Evolutionary conservation across 192 early-diverging fungal genomes (phyloP).

Genomic region (Entomortierella lignicola): DNA sequence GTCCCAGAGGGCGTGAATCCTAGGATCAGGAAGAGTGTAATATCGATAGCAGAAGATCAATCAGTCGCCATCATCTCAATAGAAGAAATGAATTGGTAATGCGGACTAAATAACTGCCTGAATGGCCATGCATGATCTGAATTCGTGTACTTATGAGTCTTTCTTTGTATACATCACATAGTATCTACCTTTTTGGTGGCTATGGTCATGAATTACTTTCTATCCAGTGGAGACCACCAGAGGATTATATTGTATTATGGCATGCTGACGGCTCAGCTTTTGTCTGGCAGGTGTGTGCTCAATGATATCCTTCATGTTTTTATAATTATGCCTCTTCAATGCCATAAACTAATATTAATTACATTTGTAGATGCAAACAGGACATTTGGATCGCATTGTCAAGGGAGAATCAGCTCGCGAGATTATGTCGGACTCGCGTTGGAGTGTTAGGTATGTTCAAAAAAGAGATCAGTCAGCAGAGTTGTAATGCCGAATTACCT

Average conservation of each 20-base stretch:
- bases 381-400: slow-evolving; percentile 76
- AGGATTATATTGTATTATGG: slow-evolving; percentile 74
- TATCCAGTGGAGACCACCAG: slow-evolving; percentile 75
- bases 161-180: slow-evolving; percentile 20
- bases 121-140: too few species aligned
- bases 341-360: too few species aligned
- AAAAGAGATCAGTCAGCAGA: too few species aligned
- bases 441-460: slow-evolving; percentile 56
- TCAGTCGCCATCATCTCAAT: slow-evolving; percentile 78
- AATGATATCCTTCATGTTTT: too few species aligned
- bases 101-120: background rate
- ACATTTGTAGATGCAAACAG: slow-evolving; percentile 71
- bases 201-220: slow-evolving; percentile 62
- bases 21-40: slow-evolving; percentile 58
- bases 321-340: background rate
- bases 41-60: slow-evolving; percentile 77
- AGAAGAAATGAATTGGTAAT: slow-evolving; percentile 78
- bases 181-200: slow-evolving; percentile 72
- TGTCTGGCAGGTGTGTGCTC: slow-evolving; percentile 80
- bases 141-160: too few species aligned
- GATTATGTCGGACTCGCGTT: slow-evolving; percentile 68
- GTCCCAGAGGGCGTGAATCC: slow-evolving; percentile 61
- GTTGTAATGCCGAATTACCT: too few species aligned
- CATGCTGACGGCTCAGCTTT: slow-evolving; percentile 71
- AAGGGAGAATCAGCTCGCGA: slow-evolving; percentile 63